Evolutionary conservation across 148 eudicot species (phyloP), one percentile per base, ranked within the genome.

Genomic region (Arbutus unedo): DNA sequence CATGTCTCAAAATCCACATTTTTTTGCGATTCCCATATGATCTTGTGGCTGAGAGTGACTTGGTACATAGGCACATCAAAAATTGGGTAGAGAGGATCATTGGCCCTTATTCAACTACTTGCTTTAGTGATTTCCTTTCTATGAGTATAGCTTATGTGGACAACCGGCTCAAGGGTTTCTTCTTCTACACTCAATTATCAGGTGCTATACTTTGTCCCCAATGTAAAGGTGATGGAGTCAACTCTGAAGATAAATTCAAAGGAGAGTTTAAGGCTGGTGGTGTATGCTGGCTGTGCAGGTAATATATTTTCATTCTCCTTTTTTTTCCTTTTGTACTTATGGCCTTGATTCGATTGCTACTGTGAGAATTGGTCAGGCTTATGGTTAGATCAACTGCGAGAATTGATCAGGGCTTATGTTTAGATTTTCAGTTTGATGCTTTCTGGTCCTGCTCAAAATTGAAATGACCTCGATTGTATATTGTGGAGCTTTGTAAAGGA

Each of bases 231-330:
- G n/a, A 10, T 78, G 92, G 92, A 75, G 81, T 88, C 8, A 90
- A 90, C 78, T 64, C 83, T 2, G 85, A 64, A 25, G 92, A 90
- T 82, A 90, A 88, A 85, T 88, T 85, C 78, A 84, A 88, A 44
- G 92, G 92, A 53, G 85, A 66, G 64, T 88, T 84, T 79, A 90
- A 90, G 85, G 92, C 91, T 55, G 92, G 89, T 68, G 89, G 81
- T 50, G 53, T 84, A 38, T 87, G 89, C 50, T 87, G 89, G 89
- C 85, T 87, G 73, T 87, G 89, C 89, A 82, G 89, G 89, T 87
- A 81, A 5, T 31, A 47, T 21, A 6, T n/a, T 18, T 23, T 41
- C 21, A 21, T 31, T 80, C 57, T 14, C 6, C 49, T 45, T 8
- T 67, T 48, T 31, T 41, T 13, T 41, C 19, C 5, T 45, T 45